These are phyloP conservation scores for Triglochin maritima DNA, from an alignment of 106 monocot species.

Conservation along the genomic window DNA sequence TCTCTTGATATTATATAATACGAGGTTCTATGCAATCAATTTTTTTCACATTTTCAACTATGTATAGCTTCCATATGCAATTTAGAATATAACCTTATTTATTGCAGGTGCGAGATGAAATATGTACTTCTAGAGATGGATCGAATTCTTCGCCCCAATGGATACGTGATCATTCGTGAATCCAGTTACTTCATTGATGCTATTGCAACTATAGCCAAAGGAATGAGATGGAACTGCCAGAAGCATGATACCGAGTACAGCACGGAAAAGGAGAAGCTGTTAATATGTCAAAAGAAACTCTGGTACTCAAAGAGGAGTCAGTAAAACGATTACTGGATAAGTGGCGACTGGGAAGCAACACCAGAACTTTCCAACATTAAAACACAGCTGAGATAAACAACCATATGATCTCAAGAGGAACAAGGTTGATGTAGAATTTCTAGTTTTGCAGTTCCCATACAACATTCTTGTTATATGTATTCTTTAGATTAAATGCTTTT, in stretches of 20 bases:
- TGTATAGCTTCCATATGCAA: no score
- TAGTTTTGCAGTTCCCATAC: not conserved
- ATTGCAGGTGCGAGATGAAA: constrained; percentile 30
- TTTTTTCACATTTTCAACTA: no score
- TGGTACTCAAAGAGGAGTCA: constrained; percentile 22
- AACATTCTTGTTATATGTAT: constrained; percentile 1
- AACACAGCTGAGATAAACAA: not conserved
- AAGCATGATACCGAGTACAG: constrained; percentile 15
- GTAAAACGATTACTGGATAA: not conserved
- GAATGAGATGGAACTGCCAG: constrained; percentile 23
- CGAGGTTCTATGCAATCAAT: no score
- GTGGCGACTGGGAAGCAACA: not conserved
- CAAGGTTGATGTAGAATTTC: not conserved
- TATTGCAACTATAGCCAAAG: constrained; percentile 12
- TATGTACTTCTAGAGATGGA: constrained; percentile 27
- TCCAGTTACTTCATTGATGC: constrained; percentile 18
- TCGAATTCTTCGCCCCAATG: constrained; percentile 22
- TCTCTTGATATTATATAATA: no score
- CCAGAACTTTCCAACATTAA: not conserved
- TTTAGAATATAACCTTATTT: not conserved
- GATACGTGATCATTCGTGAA: constrained; percentile 21
- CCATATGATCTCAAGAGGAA: not conserved
- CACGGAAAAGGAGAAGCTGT: constrained; percentile 20
- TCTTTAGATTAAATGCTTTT: not conserved
- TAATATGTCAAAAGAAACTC: constrained; percentile 29